These are phyloP conservation scores for Leishmania major DNA, from an alignment of 208 protist species.

Conservation along the genomic window DNA sequence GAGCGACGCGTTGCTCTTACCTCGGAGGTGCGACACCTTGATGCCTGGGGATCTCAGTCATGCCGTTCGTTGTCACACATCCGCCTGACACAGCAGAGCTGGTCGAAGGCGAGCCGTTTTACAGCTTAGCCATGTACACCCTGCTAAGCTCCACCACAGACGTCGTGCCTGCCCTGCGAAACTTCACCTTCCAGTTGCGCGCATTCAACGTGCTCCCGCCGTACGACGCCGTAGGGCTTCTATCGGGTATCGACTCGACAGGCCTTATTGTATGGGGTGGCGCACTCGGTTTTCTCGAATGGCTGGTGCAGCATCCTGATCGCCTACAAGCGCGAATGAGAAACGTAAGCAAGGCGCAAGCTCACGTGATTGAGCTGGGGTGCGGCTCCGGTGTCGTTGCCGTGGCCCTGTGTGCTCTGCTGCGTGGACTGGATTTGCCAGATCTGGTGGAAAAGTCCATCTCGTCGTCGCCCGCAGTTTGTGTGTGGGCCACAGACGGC, in stretches of 20 bases:
- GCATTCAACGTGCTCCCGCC: conserved; percentile 39
- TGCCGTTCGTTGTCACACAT: conserved; percentile 39
- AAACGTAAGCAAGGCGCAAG: background rate
- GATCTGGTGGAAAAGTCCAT: background rate
- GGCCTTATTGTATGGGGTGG: conserved; percentile 48
- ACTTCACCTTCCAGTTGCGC: conserved; percentile 35
- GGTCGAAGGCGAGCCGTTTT: conserved; percentile 44
- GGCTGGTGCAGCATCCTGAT: conserved; percentile 15
- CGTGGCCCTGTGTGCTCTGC: conserved; percentile 28
- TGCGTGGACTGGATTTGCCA: background rate
- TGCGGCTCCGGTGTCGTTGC: conserved; percentile 38
- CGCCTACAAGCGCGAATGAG: background rate
- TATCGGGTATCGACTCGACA: conserved; percentile 36
- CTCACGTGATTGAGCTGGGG: conserved; percentile 34
- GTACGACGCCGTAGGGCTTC: conserved; percentile 38
- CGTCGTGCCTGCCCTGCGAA: background rate
- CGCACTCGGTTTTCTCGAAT: conserved; percentile 42
- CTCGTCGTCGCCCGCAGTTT: background rate
- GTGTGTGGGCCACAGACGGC: conserved; percentile 37
- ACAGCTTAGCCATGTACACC: conserved; percentile 26
- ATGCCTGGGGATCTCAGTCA: background rate
- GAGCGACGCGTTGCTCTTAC: background rate
- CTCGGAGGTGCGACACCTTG: too few species aligned
- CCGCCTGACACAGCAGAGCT: conserved; percentile 31
- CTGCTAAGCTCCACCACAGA: background rate